A percentile compares a stretch with the other conserved stretches of the same genome.
phyloP scores from a whole-genome alignment of 768 basidiomycete species.

The Trichaptum fuscoviolaceum region DNA sequence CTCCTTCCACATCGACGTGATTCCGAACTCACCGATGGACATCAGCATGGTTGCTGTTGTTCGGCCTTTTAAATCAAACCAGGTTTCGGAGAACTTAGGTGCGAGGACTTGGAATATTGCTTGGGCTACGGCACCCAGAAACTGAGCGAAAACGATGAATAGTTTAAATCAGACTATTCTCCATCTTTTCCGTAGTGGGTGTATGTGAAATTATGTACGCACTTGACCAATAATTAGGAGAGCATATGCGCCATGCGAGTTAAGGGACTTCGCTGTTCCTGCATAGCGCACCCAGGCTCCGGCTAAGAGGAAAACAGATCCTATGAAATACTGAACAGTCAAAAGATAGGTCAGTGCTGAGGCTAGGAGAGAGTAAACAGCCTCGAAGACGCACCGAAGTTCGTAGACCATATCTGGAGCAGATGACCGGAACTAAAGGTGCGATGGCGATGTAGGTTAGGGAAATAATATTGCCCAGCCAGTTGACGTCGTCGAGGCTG shows the following conservation, averaged over 20 bases:
- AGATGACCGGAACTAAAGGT: slow-evolving; percentile 51
- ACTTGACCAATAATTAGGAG: slow-evolving; percentile 73
- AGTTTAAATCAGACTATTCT: not conserved
- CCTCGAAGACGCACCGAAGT: slow-evolving; percentile 47
- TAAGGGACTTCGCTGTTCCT: slow-evolving; percentile 53
- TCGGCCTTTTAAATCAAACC: slow-evolving; percentile 73
- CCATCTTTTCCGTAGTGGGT: not conserved
- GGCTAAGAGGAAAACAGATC: slow-evolving; percentile 45
- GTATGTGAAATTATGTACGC: slow-evolving; percentile 6
- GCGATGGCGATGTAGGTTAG: slow-evolving; percentile 60
- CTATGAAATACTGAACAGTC: slow-evolving; percentile 52
- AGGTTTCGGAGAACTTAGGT: slow-evolving; percentile 76
- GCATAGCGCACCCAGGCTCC: slow-evolving; percentile 77
- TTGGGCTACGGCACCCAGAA: slow-evolving; percentile 60
- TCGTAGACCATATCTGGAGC: slow-evolving; percentile 54
- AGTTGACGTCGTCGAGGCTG: slow-evolving; percentile 67
- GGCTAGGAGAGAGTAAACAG: not conserved
- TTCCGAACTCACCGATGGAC: slow-evolving; percentile 34
- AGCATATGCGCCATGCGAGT: slow-evolving; percentile 48
- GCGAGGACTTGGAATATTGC: slow-evolving; percentile 74
- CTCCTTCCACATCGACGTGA: not conserved
- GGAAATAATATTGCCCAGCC: slow-evolving; percentile 69
- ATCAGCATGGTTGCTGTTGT: slow-evolving; percentile 73
- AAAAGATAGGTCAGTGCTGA: not conserved
- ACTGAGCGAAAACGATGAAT: slow-evolving; percentile 28